A percentile compares a stretch with the other conserved stretches of the same genome.
Conservation (phyloP, 768 basidiomycete species). For the Pleurotus ostreatus region DNA sequence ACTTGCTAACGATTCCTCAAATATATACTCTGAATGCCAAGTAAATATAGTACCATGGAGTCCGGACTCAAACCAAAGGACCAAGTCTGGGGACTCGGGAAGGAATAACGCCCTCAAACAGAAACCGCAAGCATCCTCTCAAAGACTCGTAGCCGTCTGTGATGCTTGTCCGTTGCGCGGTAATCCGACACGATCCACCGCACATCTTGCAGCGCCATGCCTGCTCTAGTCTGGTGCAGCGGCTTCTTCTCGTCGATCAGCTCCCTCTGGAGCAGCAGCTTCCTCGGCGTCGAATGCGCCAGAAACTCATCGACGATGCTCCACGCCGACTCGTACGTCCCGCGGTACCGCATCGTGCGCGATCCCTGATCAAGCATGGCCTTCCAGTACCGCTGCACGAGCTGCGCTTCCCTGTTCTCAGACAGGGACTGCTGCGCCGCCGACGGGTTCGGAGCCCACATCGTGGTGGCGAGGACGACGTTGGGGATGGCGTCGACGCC, state of each 20-base stretch:
- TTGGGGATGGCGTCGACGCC: slow-evolving; percentile 11
- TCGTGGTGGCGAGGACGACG: background rate
- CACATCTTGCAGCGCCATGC: slow-evolving; percentile 3
- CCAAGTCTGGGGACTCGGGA: no score
- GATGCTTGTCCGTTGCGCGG: background rate
- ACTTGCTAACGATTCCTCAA: no score
- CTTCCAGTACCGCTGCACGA: slow-evolving; percentile 34
- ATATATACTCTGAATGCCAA: no score
- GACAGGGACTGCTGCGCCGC: slow-evolving; percentile 19
- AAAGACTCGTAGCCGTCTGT: no score
- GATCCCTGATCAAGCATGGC: slow-evolving; percentile 39
- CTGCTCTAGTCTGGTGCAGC: slow-evolving; percentile 8
- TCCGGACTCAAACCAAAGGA: no score
- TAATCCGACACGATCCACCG: slow-evolving; percentile 2
- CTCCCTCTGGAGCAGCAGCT: slow-evolving; percentile 20
- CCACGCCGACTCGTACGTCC: slow-evolving; percentile 31
- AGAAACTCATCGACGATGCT: slow-evolving; percentile 30
- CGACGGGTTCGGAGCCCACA: slow-evolving; percentile 9
- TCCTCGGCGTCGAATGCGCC: slow-evolving; percentile 6
- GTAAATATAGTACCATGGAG: no score
- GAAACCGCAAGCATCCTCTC: no score
- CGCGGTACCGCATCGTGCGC: slow-evolving; percentile 27
- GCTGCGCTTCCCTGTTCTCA: slow-evolving; percentile 33
- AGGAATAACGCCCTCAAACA: no score
- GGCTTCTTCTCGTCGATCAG: slow-evolving; percentile 19